Percentiles rank a stretch among this genome's conserved stretches.
Evolutionary conservation across 306 rosid genomes (phyloP).

Genomic region (Pachyrhizus erosus): DNA sequence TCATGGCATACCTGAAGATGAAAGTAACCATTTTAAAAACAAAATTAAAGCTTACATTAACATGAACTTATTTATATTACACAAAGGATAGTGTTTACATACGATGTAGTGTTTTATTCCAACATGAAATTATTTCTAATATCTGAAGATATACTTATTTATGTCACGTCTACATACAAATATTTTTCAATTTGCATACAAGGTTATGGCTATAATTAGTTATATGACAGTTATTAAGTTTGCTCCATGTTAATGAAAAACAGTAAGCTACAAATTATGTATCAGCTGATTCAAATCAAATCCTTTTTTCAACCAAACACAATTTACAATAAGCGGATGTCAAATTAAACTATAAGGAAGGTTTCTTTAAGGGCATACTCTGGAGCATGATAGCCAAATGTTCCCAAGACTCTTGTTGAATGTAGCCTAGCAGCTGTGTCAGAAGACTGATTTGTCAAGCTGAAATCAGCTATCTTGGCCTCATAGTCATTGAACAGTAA

Average conservation of each 20-base stretch:
- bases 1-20: conserved; percentile 89
- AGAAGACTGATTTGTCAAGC: conserved; percentile 86
- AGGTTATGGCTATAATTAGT: conserved; percentile 20
- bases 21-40: conserved; percentile 18
- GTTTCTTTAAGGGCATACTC: conserved; percentile 64
- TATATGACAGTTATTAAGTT: background rate
- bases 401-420: conserved; percentile 97
- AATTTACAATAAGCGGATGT: background rate
- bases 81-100: background rate
- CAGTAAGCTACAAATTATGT: background rate
- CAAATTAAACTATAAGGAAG: background rate
- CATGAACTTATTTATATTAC: conserved; percentile 23
- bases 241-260: background rate
- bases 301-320: conserved; percentile 1
- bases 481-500: conserved; percentile 73
- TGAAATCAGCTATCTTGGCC: conserved; percentile 90
- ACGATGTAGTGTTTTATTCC: background rate
- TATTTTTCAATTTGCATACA: conserved; percentile 29
- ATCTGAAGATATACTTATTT: background rate
- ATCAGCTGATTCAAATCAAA: background rate
- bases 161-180: background rate
- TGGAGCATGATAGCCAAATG: conserved; percentile 98
- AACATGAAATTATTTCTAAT: background rate
- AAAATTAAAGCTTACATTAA: background rate
- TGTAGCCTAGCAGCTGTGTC: conserved; percentile 94